Evolutionary conservation across 331 rosid genomes (phyloP).

Genomic region (Spiraea crenata): DNA sequence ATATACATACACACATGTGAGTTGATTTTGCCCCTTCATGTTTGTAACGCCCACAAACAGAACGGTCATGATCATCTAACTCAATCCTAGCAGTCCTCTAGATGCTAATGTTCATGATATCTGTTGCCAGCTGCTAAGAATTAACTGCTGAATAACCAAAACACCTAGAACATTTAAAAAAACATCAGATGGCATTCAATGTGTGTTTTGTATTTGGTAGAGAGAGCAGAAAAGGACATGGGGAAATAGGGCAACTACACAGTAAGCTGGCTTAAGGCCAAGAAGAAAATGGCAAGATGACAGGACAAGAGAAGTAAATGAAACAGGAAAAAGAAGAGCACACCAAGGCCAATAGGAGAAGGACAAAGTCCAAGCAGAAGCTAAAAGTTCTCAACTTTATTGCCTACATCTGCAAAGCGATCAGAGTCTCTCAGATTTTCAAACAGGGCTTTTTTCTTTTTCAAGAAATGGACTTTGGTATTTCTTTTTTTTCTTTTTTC

Average conservation of each 20-base stretch:
- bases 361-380: constrained; percentile 21
- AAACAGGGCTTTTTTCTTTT: constrained; percentile 15
- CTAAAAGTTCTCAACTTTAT: constrained; percentile 21
- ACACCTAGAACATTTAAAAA: no score
- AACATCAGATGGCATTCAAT: neutral
- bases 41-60: no score
- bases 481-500: neutral
- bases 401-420: constrained; percentile 4
- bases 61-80: no score
- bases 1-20: no score
- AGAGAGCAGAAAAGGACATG: neutral
- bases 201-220: neutral
- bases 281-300: constrained; percentile 27
- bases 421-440: neutral
- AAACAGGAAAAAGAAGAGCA: neutral
- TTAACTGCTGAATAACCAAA: neutral
- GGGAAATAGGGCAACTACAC: neutral
- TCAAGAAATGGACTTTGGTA: neutral
- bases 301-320: neutral
- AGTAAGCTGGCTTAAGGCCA: constrained; percentile 3
- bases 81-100: no score
- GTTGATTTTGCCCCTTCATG: no score
- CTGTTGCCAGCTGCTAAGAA: no score
- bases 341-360: neutral
- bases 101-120: no score